Conservation (phyloP, 1,139 yeast species). For the Candida sojae region DNA sequence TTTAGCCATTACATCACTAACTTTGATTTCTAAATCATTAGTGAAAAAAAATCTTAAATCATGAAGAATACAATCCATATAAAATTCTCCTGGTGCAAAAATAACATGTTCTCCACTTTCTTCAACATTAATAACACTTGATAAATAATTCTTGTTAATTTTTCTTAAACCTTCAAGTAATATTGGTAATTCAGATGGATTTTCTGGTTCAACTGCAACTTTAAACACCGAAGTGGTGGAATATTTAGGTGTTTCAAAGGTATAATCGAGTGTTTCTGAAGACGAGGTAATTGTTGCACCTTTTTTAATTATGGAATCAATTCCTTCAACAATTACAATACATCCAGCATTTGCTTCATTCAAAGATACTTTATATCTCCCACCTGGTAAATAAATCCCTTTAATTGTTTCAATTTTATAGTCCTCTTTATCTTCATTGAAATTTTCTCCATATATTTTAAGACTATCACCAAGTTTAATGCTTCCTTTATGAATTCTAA, state of each 20-base stretch:
- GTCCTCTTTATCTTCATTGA: conserved; percentile 54
- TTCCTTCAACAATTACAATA: conserved; percentile 69
- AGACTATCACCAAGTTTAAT: conserved; percentile 50
- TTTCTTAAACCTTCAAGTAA: conserved; percentile 68
- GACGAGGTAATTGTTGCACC: conserved; percentile 48
- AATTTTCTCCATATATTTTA: conserved; percentile 59
- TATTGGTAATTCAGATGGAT: conserved; percentile 77
- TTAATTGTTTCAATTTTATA: conserved; percentile 45
- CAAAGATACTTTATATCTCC: conserved; percentile 66
- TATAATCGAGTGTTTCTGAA: conserved; percentile 13
- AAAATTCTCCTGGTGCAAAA: conserved; percentile 84
- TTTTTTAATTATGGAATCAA: conserved; percentile 54
- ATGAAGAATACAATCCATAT: conserved; percentile 79
- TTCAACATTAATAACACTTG: conserved; percentile 69
- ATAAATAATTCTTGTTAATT: conserved; percentile 63
- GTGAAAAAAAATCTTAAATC: conserved; percentile 68
- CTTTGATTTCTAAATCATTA: conserved; percentile 66
- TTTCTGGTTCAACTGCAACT: conserved; percentile 79
- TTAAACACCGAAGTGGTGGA: conserved; percentile 66
- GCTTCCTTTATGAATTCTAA: conserved; percentile 64
- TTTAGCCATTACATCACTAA: conserved; percentile 81
- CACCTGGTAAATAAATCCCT: conserved; percentile 64
- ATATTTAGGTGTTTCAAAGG: conserved; percentile 45
- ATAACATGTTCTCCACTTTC: conserved; percentile 88
- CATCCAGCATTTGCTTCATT: conserved; percentile 62